Base-by-base conservation (phyloP, 1,284 basidiomycete species). In the Ceratobasidium sp. region DNA sequence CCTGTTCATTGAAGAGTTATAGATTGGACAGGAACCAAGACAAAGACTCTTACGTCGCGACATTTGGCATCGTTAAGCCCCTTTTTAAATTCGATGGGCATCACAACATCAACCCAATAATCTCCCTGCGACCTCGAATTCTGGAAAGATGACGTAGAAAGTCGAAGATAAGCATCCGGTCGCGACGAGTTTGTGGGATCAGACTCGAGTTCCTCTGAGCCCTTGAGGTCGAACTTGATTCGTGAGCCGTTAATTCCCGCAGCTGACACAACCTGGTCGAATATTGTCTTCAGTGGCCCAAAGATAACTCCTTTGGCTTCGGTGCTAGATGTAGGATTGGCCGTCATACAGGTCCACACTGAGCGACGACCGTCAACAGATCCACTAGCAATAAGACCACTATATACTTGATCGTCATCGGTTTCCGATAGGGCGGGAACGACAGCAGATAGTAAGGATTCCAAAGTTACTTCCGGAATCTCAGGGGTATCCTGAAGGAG, bases 1-100 rank as follows among this genome's bases (percentile, higher is more conserved):
- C 28, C 63, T 66, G n/a, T n/a, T n/a, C n/a, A n/a, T n/a, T n/a
- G 35, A 21, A 32, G 30, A 18, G 21, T 13, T 28, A 44, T 43
- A 16, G 16, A 44, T 26, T 38, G 6, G 11, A 4, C 28, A 43
- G 32, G 9, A 54, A 6, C 23, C 11, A 23, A 11, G 21, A 9
- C 4, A 49, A 30, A 3, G 16, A 7, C 21, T 26, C 63, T 66
- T 30, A 66, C 49, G 11, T 66, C 18, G 9, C 11, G 6, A 1
- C 1, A 3, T 35, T 13, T 7, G 1, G 13, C 16, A 8, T 5
- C 43, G 18, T 26, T 8, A 11, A 8, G 21, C 5, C 14, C 8
- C 21, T 52, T 66, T 26, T 52, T 52, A 30, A 66, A 66, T n/a
- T 66, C 63, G 26, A 50, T 38, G 7, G 63, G 46, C 30, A 66